Evolutionary conservation across 805 yeast species (phyloP).

Genomic region (Wickerhamiella vanderwaltii): DNA sequence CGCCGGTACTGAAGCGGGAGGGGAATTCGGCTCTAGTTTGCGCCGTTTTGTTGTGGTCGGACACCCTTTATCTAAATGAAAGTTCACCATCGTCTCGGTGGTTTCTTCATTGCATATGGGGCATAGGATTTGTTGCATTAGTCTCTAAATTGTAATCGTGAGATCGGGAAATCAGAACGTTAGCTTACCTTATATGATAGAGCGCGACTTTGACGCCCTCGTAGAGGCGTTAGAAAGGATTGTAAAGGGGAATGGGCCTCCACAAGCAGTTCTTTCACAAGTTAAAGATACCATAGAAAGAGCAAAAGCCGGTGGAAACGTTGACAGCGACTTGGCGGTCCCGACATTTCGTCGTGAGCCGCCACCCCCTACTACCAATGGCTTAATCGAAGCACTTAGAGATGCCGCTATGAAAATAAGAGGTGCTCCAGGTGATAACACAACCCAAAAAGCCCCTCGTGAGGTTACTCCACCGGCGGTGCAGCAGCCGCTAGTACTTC

Average conservation of each 20-base stretch:
- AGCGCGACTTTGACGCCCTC: slow-evolving; percentile 5
- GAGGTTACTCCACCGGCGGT: neutral
- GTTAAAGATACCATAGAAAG: neutral
- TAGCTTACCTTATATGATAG: neutral
- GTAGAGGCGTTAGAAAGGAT: neutral
- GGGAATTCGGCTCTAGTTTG: neutral
- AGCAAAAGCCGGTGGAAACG: neutral
- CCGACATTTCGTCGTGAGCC: neutral
- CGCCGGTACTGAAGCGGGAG: neutral
- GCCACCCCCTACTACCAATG: neutral
- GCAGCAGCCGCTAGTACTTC: no score
- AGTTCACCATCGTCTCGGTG: slow-evolving; percentile 24
- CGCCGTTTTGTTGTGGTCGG: slow-evolving; percentile 19
- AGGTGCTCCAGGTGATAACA: neutral
- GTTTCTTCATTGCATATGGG: slow-evolving; percentile 26
- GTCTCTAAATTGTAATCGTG: neutral
- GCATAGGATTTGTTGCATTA: slow-evolving; percentile 15
- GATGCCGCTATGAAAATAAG: neutral
- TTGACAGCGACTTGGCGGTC: neutral
- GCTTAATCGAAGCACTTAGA: neutral
- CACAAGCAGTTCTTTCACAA: neutral
- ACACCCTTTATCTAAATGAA: slow-evolving; percentile 29
- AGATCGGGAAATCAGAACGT: neutral
- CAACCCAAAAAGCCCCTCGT: neutral
- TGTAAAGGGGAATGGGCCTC: neutral